Evolutionary conservation across 768 basidiomycete genomes (phyloP).

Genomic region (Russula compacta): DNA sequence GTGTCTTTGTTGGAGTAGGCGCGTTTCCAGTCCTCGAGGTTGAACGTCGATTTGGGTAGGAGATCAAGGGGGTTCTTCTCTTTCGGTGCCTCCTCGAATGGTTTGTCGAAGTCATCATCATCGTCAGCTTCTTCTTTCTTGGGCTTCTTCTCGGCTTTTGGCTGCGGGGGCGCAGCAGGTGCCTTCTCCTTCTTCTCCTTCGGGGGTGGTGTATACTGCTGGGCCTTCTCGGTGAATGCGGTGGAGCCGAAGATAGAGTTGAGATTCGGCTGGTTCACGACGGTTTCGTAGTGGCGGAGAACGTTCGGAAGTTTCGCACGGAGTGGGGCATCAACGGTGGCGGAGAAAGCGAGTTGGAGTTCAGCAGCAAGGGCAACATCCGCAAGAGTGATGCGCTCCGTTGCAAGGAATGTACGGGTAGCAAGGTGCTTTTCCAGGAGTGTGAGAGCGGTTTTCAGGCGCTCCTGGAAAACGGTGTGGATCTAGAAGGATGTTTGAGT

Average conservation of each 20-base stretch:
- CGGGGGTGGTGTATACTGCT: constrained; percentile 60
- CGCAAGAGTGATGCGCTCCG: constrained; percentile 90
- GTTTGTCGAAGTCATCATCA: constrained; percentile 72
- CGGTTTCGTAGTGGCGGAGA: constrained; percentile 79
- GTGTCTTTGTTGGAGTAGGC: constrained; percentile 99
- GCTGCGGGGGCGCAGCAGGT: constrained; percentile 27
- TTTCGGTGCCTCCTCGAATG: constrained; percentile 72
- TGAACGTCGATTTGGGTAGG: constrained; percentile 79
- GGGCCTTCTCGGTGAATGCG: constrained; percentile 56
- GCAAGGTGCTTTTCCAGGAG: constrained; percentile 68
- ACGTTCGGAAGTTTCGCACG: constrained; percentile 67
- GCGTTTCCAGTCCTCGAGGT: constrained; percentile 95
- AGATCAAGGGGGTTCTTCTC: constrained; percentile 90
- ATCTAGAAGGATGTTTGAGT: constrained; percentile 32
- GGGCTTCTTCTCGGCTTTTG: constrained; percentile 56
- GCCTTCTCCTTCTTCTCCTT: constrained; percentile 34
- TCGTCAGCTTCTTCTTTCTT: constrained; percentile 46
- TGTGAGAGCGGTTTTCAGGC: constrained; percentile 46
- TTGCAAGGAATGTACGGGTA: constrained; percentile 81
- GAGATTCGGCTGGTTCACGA: constrained; percentile 75
- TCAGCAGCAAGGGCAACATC: constrained; percentile 64
- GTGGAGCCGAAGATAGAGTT: constrained; percentile 55
- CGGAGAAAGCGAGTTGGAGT: constrained; percentile 43
- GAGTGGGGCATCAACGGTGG: constrained; percentile 53
- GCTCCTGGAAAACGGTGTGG: constrained; percentile 47